Evolutionary conservation across 805 yeast genomes (phyloP), one percentile per base, ranked within the genome.

Genomic region (Yarrowia sp.): DNA sequence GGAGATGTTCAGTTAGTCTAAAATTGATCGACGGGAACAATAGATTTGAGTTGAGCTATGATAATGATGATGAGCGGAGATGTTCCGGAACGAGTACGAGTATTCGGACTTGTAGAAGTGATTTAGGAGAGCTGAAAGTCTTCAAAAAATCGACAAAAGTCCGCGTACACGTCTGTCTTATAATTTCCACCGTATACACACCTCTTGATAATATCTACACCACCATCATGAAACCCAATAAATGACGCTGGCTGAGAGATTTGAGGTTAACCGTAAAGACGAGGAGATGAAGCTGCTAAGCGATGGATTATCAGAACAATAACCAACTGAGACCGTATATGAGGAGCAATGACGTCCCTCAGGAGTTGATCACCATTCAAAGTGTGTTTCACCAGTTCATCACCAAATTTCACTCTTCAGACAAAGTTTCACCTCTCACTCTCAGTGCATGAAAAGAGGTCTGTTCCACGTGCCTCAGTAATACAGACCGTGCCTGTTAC

Each of bases 211-310:
- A 26, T 26, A 26, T 26, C 32, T 26, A 1, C 32, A 26, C 32
- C 32, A 26, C 32, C 32, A 26, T 26, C 7, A 26, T 26, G 32
- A 53, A 53, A 53, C 45, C 19, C 59, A 53, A 53, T 38, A 53
- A 53, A 53, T 36, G 43, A 53, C 58, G 43, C 58, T 53, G 58
- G 19, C 59, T 40, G 32, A 35, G 45, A 53, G 59, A 53, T 19
- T 53, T 40, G 59, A 53, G 59, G 59, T 53, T 38, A 53, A 53
- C 22, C 32, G 45, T 53, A 52, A 52, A 35, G 26, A 7, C 8
- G 42, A 8, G 14, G 45, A 2, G 3, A 19, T n/a, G 26, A 36
- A 16, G 42, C 32, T n/a, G 32, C 42, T 12, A 36, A 8, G 42
- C 16, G 11, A 11, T 38, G 10, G 11, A 16, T 9, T 38, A 48